Conservation (phyloP, 164 flowering plant genomes). For the Kingdonia uniflora region DNA sequence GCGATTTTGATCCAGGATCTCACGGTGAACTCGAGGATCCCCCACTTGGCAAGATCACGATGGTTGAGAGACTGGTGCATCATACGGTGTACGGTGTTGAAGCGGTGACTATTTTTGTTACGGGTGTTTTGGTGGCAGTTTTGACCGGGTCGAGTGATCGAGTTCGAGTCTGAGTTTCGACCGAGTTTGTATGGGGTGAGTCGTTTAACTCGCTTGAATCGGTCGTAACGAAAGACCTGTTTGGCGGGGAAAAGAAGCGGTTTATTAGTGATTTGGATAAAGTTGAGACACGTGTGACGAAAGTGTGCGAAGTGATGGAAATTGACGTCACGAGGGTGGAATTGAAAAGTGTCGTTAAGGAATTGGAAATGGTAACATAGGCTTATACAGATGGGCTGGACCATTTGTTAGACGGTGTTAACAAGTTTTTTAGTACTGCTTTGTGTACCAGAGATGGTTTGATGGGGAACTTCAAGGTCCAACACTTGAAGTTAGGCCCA, state of each 20-base stretch:
- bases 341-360: constrained; percentile 11
- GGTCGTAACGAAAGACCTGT: constrained; percentile 7
- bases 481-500: not conserved
- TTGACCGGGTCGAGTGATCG: constrained; percentile 9
- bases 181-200: too few species aligned
- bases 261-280: too few species aligned
- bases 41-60: constrained; percentile 18
- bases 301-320: constrained; percentile 9
- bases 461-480: too few species aligned
- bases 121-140: constrained; percentile 16
- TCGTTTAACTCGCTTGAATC: constrained; percentile 14
- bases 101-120: constrained; percentile 22
- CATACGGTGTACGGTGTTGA: constrained; percentile 22
- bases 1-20: constrained; percentile 18
- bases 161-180: constrained; percentile 8
- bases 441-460: too few species aligned
- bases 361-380: constrained; percentile 15
- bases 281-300: constrained; percentile 7
- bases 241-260: too few species aligned
- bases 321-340: not conserved
- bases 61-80: constrained; percentile 14
- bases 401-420: constrained; percentile 19
- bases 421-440: constrained; percentile 20
- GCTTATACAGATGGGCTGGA: constrained; percentile 22
- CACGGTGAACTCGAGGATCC: constrained; percentile 6